Conservation (phyloP, 169 alveolate species). For the Eimeria acervulina region DNA sequence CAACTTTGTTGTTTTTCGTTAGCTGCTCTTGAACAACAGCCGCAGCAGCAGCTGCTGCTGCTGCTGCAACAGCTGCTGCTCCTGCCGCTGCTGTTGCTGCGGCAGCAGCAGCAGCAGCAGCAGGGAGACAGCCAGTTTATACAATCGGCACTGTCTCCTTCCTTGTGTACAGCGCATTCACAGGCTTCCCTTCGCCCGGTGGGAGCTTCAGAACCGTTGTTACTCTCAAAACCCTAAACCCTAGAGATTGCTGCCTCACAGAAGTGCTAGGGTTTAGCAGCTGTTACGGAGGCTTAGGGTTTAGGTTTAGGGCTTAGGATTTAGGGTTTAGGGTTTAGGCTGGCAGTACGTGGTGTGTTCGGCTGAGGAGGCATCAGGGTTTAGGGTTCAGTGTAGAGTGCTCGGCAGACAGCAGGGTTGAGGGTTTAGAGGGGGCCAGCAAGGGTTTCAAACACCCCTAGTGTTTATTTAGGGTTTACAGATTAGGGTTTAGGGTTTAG, state of each 20-base stretch:
- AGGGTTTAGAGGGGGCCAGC: not conserved
- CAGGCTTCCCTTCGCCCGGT: too few species aligned
- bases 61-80: not conserved
- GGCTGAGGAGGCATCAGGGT: not conserved
- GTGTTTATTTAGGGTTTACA: too few species aligned
- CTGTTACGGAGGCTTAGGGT: slow-evolving; percentile 88
- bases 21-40: too few species aligned
- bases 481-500: not conserved
- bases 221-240: too few species aligned
- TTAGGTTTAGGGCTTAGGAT: slow-evolving; percentile 88
- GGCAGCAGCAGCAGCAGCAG: not conserved
- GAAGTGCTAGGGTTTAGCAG: slow-evolving; percentile 66
- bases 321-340: slow-evolving; percentile 60
- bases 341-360: slow-evolving; percentile 79
- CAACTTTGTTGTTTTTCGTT: too few species aligned
- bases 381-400: not conserved
- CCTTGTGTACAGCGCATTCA: not conserved
- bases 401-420: not conserved
- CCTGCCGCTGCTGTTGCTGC: too few species aligned
- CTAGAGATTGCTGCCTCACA: too few species aligned
- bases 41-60: too few species aligned
- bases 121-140: not conserved
- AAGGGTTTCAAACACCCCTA: not conserved
- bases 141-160: not conserved
- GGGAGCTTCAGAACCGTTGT: too few species aligned